Evolutionary conservation across 495 filamentous ascomycete species (phyloP).

Genomic region (Paragyromitra xinjiangensis): DNA sequence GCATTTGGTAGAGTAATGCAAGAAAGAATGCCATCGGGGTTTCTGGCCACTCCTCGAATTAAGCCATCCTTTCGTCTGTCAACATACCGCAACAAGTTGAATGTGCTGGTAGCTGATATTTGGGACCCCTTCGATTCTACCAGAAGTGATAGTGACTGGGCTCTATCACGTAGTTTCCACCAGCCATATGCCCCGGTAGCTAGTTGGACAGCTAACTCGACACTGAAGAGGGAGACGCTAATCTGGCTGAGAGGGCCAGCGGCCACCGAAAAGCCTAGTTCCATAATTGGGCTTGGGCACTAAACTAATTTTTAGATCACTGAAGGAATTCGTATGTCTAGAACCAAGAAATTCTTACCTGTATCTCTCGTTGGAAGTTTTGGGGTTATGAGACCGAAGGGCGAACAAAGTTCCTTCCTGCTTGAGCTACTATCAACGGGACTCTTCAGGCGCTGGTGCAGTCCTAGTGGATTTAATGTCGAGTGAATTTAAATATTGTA

Average conservation of each 20-base stretch:
- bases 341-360: background rate
- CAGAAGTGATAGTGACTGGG: background rate
- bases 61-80: constrained; percentile 20
- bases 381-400: no score
- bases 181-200: constrained; percentile 42
- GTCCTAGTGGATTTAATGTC: no score
- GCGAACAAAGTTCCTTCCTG: no score
- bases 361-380: no score
- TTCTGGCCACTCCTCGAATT: constrained; percentile 33
- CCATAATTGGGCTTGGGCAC: constrained; percentile 7
- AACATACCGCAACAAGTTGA: constrained; percentile 30
- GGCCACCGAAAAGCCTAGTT: constrained; percentile 26
- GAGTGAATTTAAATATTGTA: no score
- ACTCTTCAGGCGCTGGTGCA: no score
- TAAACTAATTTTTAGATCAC: no score
- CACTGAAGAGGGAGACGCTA: constrained; percentile 30
- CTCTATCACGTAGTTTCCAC: constrained; percentile 45
- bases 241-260: constrained; percentile 39
- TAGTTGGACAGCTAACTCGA: constrained; percentile 40
- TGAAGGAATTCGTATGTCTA: no score
- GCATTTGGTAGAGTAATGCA: constrained; percentile 35
- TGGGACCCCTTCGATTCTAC: constrained; percentile 3
- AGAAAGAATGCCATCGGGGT: constrained; percentile 30
- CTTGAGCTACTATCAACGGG: no score
- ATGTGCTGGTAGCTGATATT: constrained; percentile 35